phyloP scores from a whole-genome alignment of 805 yeast species.

The Hanseniaspora mollemarum region DNA sequence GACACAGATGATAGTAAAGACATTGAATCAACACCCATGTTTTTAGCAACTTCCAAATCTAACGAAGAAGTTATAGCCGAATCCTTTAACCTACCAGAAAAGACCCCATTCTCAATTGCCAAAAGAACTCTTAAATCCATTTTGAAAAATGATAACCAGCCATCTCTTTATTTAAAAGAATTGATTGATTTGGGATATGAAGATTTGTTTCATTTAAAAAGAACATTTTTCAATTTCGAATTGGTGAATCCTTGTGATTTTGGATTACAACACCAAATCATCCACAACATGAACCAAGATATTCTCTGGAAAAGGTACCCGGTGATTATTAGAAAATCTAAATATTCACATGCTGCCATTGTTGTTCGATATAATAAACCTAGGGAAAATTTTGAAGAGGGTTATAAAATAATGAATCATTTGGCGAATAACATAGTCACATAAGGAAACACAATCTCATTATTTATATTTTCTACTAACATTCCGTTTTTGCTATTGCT shows the following conservation, averaged over 20 bases:
- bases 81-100: slow-evolving; percentile 2
- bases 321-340: slow-evolving; percentile 52
- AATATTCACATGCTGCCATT: slow-evolving; percentile 70
- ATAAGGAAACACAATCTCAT: neutral
- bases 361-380: slow-evolving; percentile 51
- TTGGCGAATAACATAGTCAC: slow-evolving; percentile 21
- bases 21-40: neutral
- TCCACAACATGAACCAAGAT: slow-evolving; percentile 41
- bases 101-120: slow-evolving; percentile 10
- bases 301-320: slow-evolving; percentile 63
- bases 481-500: neutral
- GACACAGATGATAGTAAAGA: neutral
- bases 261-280: slow-evolving; percentile 39
- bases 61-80: slow-evolving; percentile 7
- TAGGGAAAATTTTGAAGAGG: slow-evolving; percentile 47
- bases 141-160: slow-evolving; percentile 22
- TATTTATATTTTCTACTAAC: neutral
- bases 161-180: slow-evolving; percentile 27
- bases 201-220: slow-evolving; percentile 19
- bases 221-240: slow-evolving; percentile 27
- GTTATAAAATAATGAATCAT: slow-evolving; percentile 54
- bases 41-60: slow-evolving; percentile 1
- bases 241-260: slow-evolving; percentile 25
- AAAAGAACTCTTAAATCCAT: slow-evolving; percentile 14
- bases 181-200: slow-evolving; percentile 22